Base-by-base conservation (phyloP, 129 eudicot genomes). In the Silybum marianum region DNA sequence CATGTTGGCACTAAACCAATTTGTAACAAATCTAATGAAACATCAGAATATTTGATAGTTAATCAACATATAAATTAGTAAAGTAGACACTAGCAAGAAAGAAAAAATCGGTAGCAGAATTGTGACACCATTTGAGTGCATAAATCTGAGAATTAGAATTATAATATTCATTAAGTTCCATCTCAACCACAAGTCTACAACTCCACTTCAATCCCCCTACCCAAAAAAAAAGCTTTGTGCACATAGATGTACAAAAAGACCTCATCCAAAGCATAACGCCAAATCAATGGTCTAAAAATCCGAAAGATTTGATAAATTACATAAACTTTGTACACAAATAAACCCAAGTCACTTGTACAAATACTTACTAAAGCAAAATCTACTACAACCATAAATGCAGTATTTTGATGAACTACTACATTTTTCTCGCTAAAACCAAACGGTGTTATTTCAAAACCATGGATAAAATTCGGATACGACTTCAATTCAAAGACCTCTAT, bases 201-300 rank as follows among this genome's bases (percentile, higher is more conserved):
- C 63, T 28, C 38, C 38, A 32, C 0, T 78, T 78, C 22, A 66
- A 60, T 34, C 46, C 30, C 42, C 38, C 18, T 21, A 18, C n/a
- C 3, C 48, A 28, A 7, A 1, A 38, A 22, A n/a, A 23, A 25
- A n/a, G 9, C 21, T 21, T 44, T 8, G 21, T 7, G 39, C 6
- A 19, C 51, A 36, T 7, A 46, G 3, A 73, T 42, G 77, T 30
- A 44, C 22, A 24, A 7, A 23, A 48, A 74, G 38, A 36, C 42
- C 30, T 58, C 48, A 63, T 25, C 38, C 25, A 23, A 34, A 65
- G 51, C 73, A 23, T n/a, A 74, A 60, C 71, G 32, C 80, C 51
- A 19, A 34, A 76, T 60, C 34, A 60, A 32, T 48, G 71, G 71
- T 54, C 12, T 58, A 30, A 51, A 28, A 48, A 32, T 19, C 7